Base-by-base conservation (phyloP, 2,329 filamentous ascomycete genomes). In the Fusarium sambucinum region DNA sequence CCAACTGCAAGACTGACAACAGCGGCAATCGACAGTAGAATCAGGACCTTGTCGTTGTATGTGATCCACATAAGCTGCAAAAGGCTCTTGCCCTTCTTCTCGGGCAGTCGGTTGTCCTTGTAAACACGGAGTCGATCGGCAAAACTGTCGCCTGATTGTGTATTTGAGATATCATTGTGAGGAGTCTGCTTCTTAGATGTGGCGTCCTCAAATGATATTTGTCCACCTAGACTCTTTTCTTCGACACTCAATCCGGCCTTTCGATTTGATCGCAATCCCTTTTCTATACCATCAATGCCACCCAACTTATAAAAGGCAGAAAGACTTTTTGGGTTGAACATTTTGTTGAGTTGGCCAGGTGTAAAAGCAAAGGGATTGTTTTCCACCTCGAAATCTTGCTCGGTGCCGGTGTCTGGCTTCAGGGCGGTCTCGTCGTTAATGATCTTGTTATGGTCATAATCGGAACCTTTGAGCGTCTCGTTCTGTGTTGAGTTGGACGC, bases 271-370 rank as follows among this genome's bases (percentile, higher is more conserved):
- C 92, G 85, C 30, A 97, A 81, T 12, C 94, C 94, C 74, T 89
- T 91, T 78, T 95, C 93, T 48, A 97, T 79, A 1, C 94, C 94
- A 19, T 80, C 80, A 17, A 97, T 78, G 25, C 94, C 94, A 48
- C 94, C 94, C 7, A 97, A 77, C 16, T 90, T 90, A 74, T 90
- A 92, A 71, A 95, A 97, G 1, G 94, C 94, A 14, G 90, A 84
- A 59, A 97, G 80, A 64, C 89, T 96, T 82, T 97, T 97, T 5
- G 94, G 94, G 76, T 96, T 96, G 65, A 95, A 88, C 81, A 97
- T 86, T 79, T 97, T 97, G 73, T 89, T 90, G 66, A 97, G 84
- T 75, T 96, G 90, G 16, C 94, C 94, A 4, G 92, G 92, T 3
- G 89, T 88, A 76, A 93, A 97, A 17, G 93, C 94, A 74, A 97